Evolutionary conservation across 2,329 filamentous ascomycete genomes (phyloP).

Genomic region (Colletotrichum orbiculare): DNA sequence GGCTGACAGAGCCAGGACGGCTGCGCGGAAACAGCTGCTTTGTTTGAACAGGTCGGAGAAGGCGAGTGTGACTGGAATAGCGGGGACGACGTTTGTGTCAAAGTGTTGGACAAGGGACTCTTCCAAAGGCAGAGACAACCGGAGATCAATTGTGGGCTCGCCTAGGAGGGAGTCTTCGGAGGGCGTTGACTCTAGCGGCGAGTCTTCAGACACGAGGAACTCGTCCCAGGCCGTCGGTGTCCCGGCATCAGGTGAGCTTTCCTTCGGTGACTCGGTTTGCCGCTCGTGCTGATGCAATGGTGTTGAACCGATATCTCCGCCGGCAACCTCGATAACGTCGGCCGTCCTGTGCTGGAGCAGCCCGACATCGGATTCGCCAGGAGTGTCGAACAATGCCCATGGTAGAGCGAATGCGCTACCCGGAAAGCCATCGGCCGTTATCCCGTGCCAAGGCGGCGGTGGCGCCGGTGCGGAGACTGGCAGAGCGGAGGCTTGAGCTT

Average conservation of each 20-base stretch:
- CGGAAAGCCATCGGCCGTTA: not conserved
- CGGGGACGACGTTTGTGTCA: slow-evolving; percentile 15
- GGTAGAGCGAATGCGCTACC: slow-evolving; percentile 6
- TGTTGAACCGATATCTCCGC: not conserved
- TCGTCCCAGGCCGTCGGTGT: slow-evolving; percentile 15
- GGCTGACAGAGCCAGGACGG: slow-evolving; percentile 22
- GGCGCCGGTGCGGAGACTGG: not conserved
- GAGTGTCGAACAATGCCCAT: slow-evolving; percentile 15
- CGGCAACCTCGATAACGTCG: too few relatives aligned
- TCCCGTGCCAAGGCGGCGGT: not conserved
- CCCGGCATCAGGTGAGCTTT: not conserved
- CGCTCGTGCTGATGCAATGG: not conserved
- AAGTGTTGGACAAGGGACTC: slow-evolving; percentile 26
- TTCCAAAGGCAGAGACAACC: slow-evolving; percentile 14
- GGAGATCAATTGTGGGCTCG: not conserved
- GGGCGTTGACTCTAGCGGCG: not conserved
- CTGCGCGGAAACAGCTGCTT: slow-evolving; percentile 23
- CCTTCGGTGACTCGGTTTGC: not conserved
- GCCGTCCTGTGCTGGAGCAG: not conserved
- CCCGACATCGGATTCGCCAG: not conserved
- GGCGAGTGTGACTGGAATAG: slow-evolving; percentile 15
- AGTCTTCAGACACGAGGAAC: slow-evolving; percentile 9
- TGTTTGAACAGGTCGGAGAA: slow-evolving; percentile 19
- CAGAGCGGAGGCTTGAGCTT: not conserved
- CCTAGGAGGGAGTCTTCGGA: slow-evolving; percentile 9